Base-by-base conservation (phyloP, 495 filamentous ascomycete genomes). In the Parachaetomium inaequale region DNA sequence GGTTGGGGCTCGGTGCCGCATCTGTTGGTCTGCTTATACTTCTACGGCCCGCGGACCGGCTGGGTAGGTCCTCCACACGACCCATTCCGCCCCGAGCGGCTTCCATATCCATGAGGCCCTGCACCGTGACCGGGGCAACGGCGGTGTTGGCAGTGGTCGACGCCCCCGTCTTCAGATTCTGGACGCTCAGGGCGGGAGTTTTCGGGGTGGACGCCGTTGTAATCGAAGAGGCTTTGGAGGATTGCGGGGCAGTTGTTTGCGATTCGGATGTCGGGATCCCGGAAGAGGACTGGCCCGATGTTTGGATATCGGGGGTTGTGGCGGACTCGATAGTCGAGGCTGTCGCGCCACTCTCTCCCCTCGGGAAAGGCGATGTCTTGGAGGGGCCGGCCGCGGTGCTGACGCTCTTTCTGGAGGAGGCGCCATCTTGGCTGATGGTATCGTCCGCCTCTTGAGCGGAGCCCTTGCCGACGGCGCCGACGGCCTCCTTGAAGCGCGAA, bases 401-500 rank as follows among this genome's bases (percentile, higher is more conserved):
- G 55, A 73, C 66, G 49, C 69, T 74, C 60, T 71, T 78, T 32
- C 69, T 72, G 3, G 76, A 42, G 4, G 52, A 71, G 14, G 63
- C 54, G 50, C 63, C 63, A 63, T 83, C 78, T 6, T 70, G 64
- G 36, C 49, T 50, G 11, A 63, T 69, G 38, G 56, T 66, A 66
- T 80, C 76, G 31, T 73, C 73, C 43, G 56, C 65, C 49, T 76
- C 75, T 21, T 71, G 63, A 47, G 66, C 74, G 10, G 84, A 82
- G 60, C 87, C 84, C 67, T 87, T 89, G 54, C 82, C 84, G 38
- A 80, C 75, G 17, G 68, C 89, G 2, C 87, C 86, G 34, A 96
- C 91, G 0, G 85, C 91, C 36, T 87, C 89, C 72, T 85, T 85
- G 69, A 96, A 80, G 19, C 90, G 85, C 76, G 80, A 92, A 71